Conservation (phyloP, 2,329 filamentous ascomycete species). For the Cladophialophora psammophila region DNA sequence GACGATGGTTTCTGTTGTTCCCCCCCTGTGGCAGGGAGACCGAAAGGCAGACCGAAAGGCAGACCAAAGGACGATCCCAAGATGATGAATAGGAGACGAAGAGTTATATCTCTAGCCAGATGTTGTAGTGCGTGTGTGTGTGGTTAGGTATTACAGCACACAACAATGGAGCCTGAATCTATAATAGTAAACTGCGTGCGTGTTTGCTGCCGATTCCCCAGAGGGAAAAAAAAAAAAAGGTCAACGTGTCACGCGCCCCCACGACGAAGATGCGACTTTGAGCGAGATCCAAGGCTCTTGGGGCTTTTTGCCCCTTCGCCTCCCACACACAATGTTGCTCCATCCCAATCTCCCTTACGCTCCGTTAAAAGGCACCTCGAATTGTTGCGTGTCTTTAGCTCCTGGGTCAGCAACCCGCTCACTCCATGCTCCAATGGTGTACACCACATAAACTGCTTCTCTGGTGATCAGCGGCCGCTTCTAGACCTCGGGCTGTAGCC, state of each 20-base stretch:
- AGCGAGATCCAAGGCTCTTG: background rate
- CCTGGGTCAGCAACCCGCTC: background rate
- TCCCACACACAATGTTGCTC: background rate
- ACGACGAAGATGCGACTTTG: background rate
- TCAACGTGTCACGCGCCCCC: constrained; percentile 24
- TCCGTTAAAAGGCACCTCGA: background rate
- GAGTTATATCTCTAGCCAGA: background rate
- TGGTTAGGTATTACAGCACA: background rate
- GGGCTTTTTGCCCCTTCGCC: background rate
- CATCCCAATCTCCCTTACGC: background rate
- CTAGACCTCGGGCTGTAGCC: constrained; percentile 8
- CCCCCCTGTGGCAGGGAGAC: background rate
- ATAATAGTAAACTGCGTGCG: background rate
- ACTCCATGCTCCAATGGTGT: background rate
- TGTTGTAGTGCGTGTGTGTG: background rate
- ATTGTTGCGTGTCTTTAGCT: constrained; percentile 5
- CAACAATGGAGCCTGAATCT: no score
- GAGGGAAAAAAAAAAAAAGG: constrained; percentile 9
- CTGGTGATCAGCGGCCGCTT: constrained; percentile 7
- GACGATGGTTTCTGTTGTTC: background rate
- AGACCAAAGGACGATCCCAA: background rate
- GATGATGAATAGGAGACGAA: background rate
- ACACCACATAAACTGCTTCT: background rate
- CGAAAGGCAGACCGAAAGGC: background rate
- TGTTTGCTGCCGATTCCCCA: background rate